phyloP scores from a whole-genome alignment of 73 alveolate genomes.

The Stentor coeruleus region DNA sequence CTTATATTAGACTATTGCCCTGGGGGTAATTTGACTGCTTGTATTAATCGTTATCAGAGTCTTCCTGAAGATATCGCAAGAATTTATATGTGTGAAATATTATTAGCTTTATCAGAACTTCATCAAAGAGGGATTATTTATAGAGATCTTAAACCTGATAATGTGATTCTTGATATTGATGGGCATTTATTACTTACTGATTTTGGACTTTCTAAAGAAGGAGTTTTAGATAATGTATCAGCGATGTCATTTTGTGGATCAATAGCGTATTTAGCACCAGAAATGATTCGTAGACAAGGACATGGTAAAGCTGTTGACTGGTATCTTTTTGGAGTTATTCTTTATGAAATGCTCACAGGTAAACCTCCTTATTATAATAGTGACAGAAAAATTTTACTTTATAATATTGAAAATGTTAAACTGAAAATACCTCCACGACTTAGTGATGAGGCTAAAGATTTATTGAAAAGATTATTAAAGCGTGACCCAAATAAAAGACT shows the following conservation, averaged over 20 bases:
- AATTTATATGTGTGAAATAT: conserved; percentile 80
- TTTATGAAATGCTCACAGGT: conserved; percentile 93
- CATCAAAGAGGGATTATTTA: conserved; percentile 85
- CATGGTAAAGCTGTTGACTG: conserved; percentile 83
- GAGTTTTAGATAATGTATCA: conserved; percentile 61
- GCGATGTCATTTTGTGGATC: conserved; percentile 92
- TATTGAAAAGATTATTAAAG: not conserved
- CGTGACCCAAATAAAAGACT: conserved; percentile 31
- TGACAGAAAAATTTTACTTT: conserved; percentile 72
- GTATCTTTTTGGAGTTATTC: conserved; percentile 87
- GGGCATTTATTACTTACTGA: conserved; percentile 95
- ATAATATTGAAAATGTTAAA: conserved; percentile 54
- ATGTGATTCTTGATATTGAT: conserved; percentile 85
- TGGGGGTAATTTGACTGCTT: conserved; percentile 93
- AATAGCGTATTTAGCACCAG: conserved; percentile 87
- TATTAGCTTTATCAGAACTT: conserved; percentile 88
- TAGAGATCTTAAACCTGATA: conserved; percentile 96
- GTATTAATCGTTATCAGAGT: conserved; percentile 72
- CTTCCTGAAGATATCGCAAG: conserved; percentile 78
- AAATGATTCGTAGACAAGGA: conserved; percentile 74
- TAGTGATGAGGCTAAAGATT: conserved; percentile 32
- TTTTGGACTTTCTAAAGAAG: conserved; percentile 97
- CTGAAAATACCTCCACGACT: conserved; percentile 26
- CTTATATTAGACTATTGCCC: conserved; percentile 89
- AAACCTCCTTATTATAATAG: conserved; percentile 88